These are phyloP conservation scores for Diaporthe capsici DNA, from an alignment of 2,329 filamentous ascomycete genomes.

Conservation along the genomic window DNA sequence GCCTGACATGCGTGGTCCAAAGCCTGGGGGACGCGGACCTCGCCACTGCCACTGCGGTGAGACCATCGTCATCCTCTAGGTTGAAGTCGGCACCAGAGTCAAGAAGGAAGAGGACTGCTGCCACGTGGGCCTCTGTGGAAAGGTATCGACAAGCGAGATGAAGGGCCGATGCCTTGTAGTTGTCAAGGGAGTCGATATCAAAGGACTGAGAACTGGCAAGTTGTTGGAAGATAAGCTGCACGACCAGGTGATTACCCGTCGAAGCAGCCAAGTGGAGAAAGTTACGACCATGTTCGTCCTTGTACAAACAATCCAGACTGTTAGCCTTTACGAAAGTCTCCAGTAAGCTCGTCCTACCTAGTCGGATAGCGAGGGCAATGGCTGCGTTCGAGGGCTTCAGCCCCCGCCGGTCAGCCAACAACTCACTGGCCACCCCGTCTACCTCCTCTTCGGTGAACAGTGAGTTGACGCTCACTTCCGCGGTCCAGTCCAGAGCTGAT, in stretches of 20 bases:
- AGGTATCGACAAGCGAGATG: not conserved
- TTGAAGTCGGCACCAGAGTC: not conserved
- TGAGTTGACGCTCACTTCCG: not conserved
- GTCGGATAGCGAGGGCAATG: not conserved
- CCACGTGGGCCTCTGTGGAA: not conserved
- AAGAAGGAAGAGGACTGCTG: not conserved
- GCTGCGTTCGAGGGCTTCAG: not conserved
- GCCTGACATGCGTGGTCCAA: not conserved
- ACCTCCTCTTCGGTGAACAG: not conserved
- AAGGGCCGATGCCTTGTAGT: not conserved
- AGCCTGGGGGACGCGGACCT: not conserved
- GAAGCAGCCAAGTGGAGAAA: not conserved
- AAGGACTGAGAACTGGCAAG: not conserved
- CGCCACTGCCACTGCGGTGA: not conserved
- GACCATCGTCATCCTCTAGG: not conserved
- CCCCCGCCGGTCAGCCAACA: not conserved
- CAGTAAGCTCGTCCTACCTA: not conserved
- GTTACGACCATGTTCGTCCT: not conserved
- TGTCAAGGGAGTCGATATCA: not conserved
- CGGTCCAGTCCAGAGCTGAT: not conserved
- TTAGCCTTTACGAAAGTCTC: not conserved
- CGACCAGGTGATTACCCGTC: not conserved
- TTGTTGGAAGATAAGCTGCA: not conserved
- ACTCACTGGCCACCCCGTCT: not conserved
- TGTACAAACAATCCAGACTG: not conserved